phyloP scores from a whole-genome alignment of 495 filamentous ascomycete species.

The Bacidia gigantensis region DNA sequence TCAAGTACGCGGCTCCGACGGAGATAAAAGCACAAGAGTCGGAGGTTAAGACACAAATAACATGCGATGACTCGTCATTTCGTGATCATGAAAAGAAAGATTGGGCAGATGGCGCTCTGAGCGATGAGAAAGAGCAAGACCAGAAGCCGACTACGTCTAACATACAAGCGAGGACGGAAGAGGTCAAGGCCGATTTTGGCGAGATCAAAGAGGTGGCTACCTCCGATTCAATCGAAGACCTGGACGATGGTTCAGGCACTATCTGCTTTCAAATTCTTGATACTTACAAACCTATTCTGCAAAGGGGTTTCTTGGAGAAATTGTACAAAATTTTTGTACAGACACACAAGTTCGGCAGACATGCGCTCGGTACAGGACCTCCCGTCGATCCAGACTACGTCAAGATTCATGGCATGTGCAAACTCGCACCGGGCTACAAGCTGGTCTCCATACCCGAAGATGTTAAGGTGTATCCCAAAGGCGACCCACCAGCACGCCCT shows the following conservation, averaged over 20 bases:
- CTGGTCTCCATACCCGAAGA: slow-evolving; percentile 16
- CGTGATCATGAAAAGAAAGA: background rate
- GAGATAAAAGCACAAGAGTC: slow-evolving; percentile 6
- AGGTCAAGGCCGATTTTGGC: background rate
- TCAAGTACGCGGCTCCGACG: slow-evolving; percentile 4
- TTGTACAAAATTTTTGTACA: background rate
- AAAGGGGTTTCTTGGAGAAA: slow-evolving; percentile 6
- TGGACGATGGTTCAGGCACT: slow-evolving; percentile 8
- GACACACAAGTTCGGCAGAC: slow-evolving; percentile 3
- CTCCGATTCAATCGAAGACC: background rate
- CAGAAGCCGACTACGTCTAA: background rate
- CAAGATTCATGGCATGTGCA: slow-evolving; percentile 12
- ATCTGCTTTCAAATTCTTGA: slow-evolving; percentile 19
- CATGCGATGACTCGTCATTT: background rate
- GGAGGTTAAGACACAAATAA: background rate
- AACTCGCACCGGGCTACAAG: slow-evolving; percentile 17
- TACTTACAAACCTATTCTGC: slow-evolving; percentile 16
- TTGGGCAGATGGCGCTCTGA: too few relatives aligned
- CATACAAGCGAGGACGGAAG: background rate
- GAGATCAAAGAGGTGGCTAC: background rate
- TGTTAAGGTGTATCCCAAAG: slow-evolving; percentile 15
- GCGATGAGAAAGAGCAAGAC: too few relatives aligned
- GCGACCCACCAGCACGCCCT: slow-evolving; percentile 16
- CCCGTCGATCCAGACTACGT: slow-evolving; percentile 3
- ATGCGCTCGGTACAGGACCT: background rate